Evolutionary conservation across 345 rosid genomes (phyloP).

Genomic region (Murraya koenigii): DNA sequence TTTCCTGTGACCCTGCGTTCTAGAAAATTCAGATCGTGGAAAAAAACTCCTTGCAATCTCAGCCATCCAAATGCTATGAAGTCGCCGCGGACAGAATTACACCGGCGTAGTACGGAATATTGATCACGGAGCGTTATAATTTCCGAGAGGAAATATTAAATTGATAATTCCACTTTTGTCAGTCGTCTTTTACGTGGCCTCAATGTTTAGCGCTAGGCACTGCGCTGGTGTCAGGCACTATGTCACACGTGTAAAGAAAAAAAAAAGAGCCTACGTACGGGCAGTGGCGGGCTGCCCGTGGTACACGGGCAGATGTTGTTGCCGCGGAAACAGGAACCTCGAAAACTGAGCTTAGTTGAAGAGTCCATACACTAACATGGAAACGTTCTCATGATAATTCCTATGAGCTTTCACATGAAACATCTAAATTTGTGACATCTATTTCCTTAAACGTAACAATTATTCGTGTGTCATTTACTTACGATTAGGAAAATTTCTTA

Average conservation of each 20-base stretch:
- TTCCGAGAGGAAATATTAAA: neutral
- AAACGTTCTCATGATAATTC: neutral
- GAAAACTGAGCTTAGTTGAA: conserved; percentile 21
- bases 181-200: conserved; percentile 16
- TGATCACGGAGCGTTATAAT: neutral
- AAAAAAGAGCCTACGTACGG: neutral
- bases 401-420: neutral
- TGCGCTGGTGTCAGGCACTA: conserved; percentile 14
- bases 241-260: conserved; percentile 38
- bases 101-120: neutral
- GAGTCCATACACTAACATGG: neutral
- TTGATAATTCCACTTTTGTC: neutral
- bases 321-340: conserved; percentile 38
- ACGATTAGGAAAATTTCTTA: too few relatives aligned
- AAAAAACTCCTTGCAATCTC: neutral
- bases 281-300: conserved; percentile 26
- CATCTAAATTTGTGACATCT: neutral
- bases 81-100: neutral
- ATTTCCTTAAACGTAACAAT: neutral
- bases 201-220: neutral
- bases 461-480: too few relatives aligned
- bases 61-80: neutral
- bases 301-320: conserved; percentile 21
- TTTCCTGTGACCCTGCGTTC: neutral
- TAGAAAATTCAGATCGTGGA: neutral